These are phyloP conservation scores for Cyclanthera cordifolia DNA, from an alignment of 306 rosid genomes.

Conservation along the genomic window DNA sequence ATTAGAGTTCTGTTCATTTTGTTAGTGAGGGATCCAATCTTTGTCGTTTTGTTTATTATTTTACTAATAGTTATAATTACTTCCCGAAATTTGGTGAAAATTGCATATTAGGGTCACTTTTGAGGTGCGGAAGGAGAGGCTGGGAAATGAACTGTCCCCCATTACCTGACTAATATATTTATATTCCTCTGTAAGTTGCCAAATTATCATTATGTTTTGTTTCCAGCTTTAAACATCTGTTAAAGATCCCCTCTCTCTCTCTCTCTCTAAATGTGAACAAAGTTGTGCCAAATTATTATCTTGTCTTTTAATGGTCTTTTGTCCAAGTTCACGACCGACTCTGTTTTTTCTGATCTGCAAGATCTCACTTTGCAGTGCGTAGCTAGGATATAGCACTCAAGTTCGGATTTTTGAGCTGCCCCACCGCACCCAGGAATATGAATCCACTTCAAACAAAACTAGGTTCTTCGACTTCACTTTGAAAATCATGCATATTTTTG, in stretches of 20 bases:
- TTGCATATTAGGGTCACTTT: conserved; percentile 6
- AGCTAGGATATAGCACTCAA: conserved; percentile 14
- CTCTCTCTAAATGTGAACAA: conserved; percentile 11
- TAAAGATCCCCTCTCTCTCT: background rate
- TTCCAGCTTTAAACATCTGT: conserved; percentile 10
- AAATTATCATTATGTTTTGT: conserved; percentile 11
- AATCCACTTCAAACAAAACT: conserved; percentile 1
- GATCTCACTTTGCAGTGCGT: conserved; percentile 10
- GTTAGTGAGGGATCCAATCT: background rate
- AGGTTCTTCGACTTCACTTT: conserved; percentile 11
- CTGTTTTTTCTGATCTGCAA: conserved; percentile 3
- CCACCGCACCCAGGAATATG: conserved; percentile 11
- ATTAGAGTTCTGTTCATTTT: background rate
- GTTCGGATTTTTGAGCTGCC: conserved; percentile 8
- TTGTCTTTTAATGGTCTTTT: background rate
- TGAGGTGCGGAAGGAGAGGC: conserved; percentile 10
- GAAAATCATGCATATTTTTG: background rate
- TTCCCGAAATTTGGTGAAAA: conserved; percentile 1
- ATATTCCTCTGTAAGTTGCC: conserved; percentile 3
- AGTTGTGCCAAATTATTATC: background rate
- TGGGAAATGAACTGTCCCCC: conserved; percentile 18
- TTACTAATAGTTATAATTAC: no score
- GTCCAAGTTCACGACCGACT: conserved; percentile 11
- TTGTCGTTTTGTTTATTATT: conserved; percentile 18
- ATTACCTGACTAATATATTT: conserved; percentile 12